These are phyloP conservation scores for Hypoxylon fuscum DNA, from an alignment of 495 filamentous ascomycete species.

Conservation along the genomic window DNA sequence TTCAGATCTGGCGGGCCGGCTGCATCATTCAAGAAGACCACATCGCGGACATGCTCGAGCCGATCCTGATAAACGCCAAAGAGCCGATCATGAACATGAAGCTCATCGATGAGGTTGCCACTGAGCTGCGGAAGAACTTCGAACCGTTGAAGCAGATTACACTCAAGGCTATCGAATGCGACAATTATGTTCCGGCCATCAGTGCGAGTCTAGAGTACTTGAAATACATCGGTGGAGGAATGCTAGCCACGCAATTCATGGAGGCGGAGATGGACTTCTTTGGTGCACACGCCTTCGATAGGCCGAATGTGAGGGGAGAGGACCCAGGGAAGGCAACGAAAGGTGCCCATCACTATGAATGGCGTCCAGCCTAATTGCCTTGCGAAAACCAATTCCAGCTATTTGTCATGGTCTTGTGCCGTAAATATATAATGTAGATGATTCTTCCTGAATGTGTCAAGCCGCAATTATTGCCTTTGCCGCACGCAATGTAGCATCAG, in stretches of 20 bases:
- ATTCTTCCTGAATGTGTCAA: too few relatives aligned
- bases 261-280: constrained; percentile 82
- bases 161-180: constrained; percentile 63
- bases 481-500: neutral
- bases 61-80: constrained; percentile 20
- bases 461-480: neutral
- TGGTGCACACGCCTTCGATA: constrained; percentile 75
- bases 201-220: constrained; percentile 74
- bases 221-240: constrained; percentile 61
- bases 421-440: too few relatives aligned
- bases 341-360: constrained; percentile 67
- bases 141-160: constrained; percentile 66
- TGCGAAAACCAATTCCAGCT: too few relatives aligned
- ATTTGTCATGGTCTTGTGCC: too few relatives aligned
- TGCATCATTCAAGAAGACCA: constrained; percentile 78
- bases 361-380: constrained; percentile 59
- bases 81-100: constrained; percentile 38
- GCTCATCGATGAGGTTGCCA: constrained; percentile 55
- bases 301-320: constrained; percentile 46
- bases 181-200: constrained; percentile 71
- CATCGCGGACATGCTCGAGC: constrained; percentile 67
- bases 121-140: constrained; percentile 63
- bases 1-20: constrained; percentile 76
- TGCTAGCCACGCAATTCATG: constrained; percentile 73
- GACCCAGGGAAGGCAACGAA: constrained; percentile 57